These are phyloP conservation scores for Xylariaceae sp. DNA, from an alignment of 2,329 filamentous ascomycete species.

Conservation along the genomic window DNA sequence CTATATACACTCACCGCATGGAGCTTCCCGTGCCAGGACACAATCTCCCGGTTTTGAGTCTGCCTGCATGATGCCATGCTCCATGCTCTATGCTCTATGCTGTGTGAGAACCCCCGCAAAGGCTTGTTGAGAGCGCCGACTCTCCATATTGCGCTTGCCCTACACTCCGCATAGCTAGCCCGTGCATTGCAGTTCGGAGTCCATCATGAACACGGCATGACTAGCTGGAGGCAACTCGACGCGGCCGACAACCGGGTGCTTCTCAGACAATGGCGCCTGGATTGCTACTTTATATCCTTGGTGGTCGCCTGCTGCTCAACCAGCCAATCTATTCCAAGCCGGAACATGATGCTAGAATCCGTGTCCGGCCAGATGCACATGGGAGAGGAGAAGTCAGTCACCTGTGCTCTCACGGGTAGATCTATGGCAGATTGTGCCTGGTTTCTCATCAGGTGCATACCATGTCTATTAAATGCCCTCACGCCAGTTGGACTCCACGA, in stretches of 20 bases:
- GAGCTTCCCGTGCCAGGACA: conserved; percentile 15
- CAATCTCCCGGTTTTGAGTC: conserved; percentile 6
- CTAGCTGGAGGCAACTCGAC: conserved; percentile 25
- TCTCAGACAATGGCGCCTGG: conserved; percentile 15
- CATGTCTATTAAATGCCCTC: not conserved
- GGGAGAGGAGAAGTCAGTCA: conserved; percentile 5
- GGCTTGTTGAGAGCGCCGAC: not conserved
- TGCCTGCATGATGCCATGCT: conserved; percentile 10
- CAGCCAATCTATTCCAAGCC: not conserved
- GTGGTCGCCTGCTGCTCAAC: conserved; percentile 20
- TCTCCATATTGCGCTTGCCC: not conserved
- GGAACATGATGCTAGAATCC: conserved; percentile 7
- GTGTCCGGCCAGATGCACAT: conserved; percentile 12
- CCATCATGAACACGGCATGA: conserved; percentile 15
- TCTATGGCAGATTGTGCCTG: conserved; percentile 1
- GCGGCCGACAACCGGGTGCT: conserved; percentile 27
- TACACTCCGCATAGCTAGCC: conserved; percentile 3
- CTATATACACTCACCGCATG: conserved; percentile 3
- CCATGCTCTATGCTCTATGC: conserved; percentile 5
- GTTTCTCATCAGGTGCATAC: conserved; percentile 5
- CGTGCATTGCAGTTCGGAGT: conserved; percentile 4
- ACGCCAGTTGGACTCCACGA: conserved; percentile 2
- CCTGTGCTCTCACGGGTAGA: conserved; percentile 5
- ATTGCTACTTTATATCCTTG: conserved; percentile 9
- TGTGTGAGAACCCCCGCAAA: conserved; percentile 6